Evolutionary conservation across 257 asterid species (phyloP), one percentile per base, ranked within the genome.

Genomic region (Leptodermis oblonga): DNA sequence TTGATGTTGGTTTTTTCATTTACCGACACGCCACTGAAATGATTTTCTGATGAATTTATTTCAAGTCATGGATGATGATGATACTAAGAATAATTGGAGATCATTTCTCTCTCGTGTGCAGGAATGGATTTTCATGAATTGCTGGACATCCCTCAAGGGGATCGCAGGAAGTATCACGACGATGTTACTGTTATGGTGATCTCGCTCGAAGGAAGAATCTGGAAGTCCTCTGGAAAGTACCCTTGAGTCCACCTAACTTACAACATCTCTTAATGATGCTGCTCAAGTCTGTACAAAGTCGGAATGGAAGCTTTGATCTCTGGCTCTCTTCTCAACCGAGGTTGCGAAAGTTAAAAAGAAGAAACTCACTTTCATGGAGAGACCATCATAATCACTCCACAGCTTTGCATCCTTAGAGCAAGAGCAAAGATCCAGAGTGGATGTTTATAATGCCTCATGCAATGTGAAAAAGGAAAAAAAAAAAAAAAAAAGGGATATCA

Each of bases 101-200:
- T n/a, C n/a, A 34, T 65, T 11, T 69, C 11, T 45, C 52, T 68
- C 45, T 46, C 59, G 67, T 70, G 73, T 75, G 78, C 89, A 90
- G 98, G 97, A 69, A 86, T 90, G 98, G 97, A 85, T 74, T 87
- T 88, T 76, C 98, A 92, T 75, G 98, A 92, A 81, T 87, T 92
- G 77, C 82, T 92, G 77, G 98, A 92, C 75, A 92, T 92, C 72
- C 98, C 98, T 46, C 96, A 88, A 74, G 98, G 98, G 25, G 98
- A 92, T 71, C 96, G 98, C 36, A 77, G 98, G 73, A 92, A 92
- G 83, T 92, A 92, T 83, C 97, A 92, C 76, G 97, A 92, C 22
- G 98, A 92, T 69, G 98, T 92, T 49, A 92, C 97, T n/a, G 98
- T 92, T 56, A 92, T 92, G 98, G 96, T 92, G 77, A 86, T 92